Evolutionary conservation across 805 yeast genomes (phyloP).

Genomic region (Wickerhamiella parazyma): DNA sequence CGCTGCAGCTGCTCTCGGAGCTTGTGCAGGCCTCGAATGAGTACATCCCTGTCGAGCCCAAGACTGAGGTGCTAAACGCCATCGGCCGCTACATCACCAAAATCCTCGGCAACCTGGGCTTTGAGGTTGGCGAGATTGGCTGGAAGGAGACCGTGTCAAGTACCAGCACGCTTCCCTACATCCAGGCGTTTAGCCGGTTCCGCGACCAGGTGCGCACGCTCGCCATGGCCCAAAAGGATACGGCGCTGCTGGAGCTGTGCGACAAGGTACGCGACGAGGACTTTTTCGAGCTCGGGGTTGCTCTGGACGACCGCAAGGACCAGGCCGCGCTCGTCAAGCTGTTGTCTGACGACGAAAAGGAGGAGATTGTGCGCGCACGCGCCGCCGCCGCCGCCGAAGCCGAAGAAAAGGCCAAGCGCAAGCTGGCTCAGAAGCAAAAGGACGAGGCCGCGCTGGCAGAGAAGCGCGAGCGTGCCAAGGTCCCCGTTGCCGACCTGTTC

Average conservation of each 20-base stretch:
- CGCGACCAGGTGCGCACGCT: constrained; percentile 67
- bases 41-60: constrained; percentile 45
- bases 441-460: constrained; percentile 36
- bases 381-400: constrained; percentile 42
- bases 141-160: constrained; percentile 38
- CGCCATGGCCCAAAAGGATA: constrained; percentile 48
- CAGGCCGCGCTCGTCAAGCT: constrained; percentile 75
- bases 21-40: constrained; percentile 59
- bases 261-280: constrained; percentile 65
- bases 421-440: constrained; percentile 27
- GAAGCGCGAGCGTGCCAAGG: constrained; percentile 56
- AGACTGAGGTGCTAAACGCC: constrained; percentile 52
- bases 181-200: constrained; percentile 61
- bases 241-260: constrained; percentile 48
- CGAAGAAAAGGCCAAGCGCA: constrained; percentile 44
- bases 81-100: constrained; percentile 57
- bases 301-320: constrained; percentile 78
- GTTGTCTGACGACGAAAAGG: constrained; percentile 53
- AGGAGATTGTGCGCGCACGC: constrained; percentile 44
- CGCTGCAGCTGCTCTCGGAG: constrained; percentile 49
- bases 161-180: constrained; percentile 51
- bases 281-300: constrained; percentile 59
- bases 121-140: constrained; percentile 60
- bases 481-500: constrained; percentile 64
- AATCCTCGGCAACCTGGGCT: constrained; percentile 62